These are phyloP conservation scores for Phanerodontia chrysosporium DNA, from an alignment of 768 basidiomycete genomes.

Conservation along the genomic window DNA sequence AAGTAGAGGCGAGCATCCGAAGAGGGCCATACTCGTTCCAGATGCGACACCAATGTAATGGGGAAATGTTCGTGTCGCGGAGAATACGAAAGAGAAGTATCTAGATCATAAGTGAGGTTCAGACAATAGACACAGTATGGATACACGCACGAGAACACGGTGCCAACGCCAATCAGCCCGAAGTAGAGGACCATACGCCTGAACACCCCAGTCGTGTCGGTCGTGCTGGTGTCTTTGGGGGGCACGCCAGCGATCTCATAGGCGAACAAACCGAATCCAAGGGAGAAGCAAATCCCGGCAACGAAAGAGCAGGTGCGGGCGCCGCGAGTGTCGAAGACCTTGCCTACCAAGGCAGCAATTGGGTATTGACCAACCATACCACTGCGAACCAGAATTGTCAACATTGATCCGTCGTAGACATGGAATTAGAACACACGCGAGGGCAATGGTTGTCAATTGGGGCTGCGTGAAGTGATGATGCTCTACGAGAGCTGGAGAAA, in stretches of 20 bases:
- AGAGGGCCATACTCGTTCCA: slow-evolving; percentile 65
- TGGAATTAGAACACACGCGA: slow-evolving; percentile 52
- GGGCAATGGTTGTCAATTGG: slow-evolving; percentile 72
- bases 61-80: slow-evolving; percentile 70
- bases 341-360: slow-evolving; percentile 65
- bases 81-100: slow-evolving; percentile 73
- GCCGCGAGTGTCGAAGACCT: slow-evolving; percentile 61
- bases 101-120: slow-evolving; percentile 26
- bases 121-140: neutral
- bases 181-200: slow-evolving; percentile 53
- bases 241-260: slow-evolving; percentile 48
- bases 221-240: slow-evolving; percentile 27
- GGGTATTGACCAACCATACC: slow-evolving; percentile 84
- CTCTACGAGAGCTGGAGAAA: slow-evolving; percentile 58
- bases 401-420: neutral
- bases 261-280: slow-evolving; percentile 62
- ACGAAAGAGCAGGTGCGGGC: slow-evolving; percentile 64
- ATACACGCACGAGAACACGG: slow-evolving; percentile 64
- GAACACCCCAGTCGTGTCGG: slow-evolving; percentile 41
- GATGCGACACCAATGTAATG: slow-evolving; percentile 59
- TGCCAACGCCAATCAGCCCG: slow-evolving; percentile 60
- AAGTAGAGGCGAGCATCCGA: slow-evolving; percentile 79
- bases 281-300: slow-evolving; percentile 52
- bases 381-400: slow-evolving; percentile 33
- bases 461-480: slow-evolving; percentile 66